Percentiles rank a stretch among this genome's conserved stretches.
phyloP scores from a whole-genome alignment of 1,284 basidiomycete genomes.

The Schizopora paradoxa region DNA sequence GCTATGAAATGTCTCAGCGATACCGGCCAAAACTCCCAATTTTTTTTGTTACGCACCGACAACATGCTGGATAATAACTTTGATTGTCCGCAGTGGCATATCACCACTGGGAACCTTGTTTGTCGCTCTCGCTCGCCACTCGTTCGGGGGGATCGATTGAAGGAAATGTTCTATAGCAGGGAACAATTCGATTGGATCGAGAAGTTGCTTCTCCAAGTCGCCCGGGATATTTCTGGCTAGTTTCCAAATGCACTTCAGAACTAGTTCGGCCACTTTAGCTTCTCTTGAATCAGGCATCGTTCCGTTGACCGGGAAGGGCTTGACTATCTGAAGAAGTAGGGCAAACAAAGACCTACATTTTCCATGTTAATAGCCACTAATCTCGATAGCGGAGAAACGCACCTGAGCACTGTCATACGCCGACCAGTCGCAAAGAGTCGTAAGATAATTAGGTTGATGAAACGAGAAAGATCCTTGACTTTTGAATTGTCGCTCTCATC shows the following conservation, averaged over 20 bases:
- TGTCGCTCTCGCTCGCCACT: constrained; percentile 89
- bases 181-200: constrained; percentile 87
- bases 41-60: constrained; percentile 72
- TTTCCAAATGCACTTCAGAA: constrained; percentile 99
- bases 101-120: constrained; percentile 93
- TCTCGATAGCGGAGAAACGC: constrained; percentile 25
- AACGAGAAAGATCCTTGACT: constrained; percentile 86
- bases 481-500: constrained; percentile 75
- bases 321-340: constrained; percentile 83
- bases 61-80: constrained; percentile 94
- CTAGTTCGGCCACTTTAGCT: constrained; percentile 90
- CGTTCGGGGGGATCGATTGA: constrained; percentile 89
- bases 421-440: constrained; percentile 89
- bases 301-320: constrained; percentile 73
- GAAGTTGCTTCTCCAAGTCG: constrained; percentile 73
- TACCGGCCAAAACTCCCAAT: constrained; percentile 28
- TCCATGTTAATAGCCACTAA: constrained; percentile 9
- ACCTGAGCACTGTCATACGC: constrained; percentile 91
- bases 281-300: constrained; percentile 69
- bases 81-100: constrained; percentile 95
- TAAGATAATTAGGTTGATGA: constrained; percentile 97
- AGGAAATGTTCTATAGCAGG: constrained; percentile 94
- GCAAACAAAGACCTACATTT: constrained; percentile 66
- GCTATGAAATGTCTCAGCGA: constrained; percentile 51
- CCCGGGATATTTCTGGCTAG: constrained; percentile 91